Evolutionary conservation across 495 filamentous ascomycete genomes (phyloP), one percentile per base, ranked within the genome.

Genomic region (Penicillium turbatum): DNA sequence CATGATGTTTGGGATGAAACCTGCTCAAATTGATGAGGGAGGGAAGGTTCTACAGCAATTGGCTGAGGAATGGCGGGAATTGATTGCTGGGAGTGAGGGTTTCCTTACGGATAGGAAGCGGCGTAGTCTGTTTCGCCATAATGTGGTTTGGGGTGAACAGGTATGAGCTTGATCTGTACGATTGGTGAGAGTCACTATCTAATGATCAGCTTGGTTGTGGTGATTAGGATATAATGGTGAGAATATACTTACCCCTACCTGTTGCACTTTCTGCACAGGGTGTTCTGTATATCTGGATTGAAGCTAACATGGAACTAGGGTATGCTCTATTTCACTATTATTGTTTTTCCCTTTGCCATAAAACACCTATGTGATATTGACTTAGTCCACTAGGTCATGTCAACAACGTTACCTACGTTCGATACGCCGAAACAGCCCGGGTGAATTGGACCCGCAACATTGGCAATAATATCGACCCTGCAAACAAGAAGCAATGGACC

Each of bases 111-210:
- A 79, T 15, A 76, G 78, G 45, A 75, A 79, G 51, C 71, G 86
- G 26, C 75, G 81, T 48, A 88, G 89, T 4, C 64, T 95, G 35
- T 84, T 81, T 53, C 67, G 80, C n/a, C 84, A 90, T 60, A 74
- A 79, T 65, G 85, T 97, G 17, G 86, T 84, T 0, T 96, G 90
- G 91, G 91, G 90, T 30, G 92, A 97, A 73, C 90, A 92, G 89
- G 91, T 88, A 78, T 40, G 66, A 24, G 39, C 2, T 30, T 36
- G 30, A 16, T 19, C 1, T 24, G 6, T n/a, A 13, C 17, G 21
- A 42, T 26, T 13, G 39, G 32, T 29, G 12, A 35, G 21, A n/a
- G 5, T 34, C n/a, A 35, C 21, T 24, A 16, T 5, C 54, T 61
- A 51, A 60, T 51, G 16, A 12, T 40, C 56, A 29, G 39, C 31